A percentile compares a stretch with the other conserved stretches of the same genome.
Conservation (phyloP, 1,139 yeast species). For the Chernovozyma aurita region DNA sequence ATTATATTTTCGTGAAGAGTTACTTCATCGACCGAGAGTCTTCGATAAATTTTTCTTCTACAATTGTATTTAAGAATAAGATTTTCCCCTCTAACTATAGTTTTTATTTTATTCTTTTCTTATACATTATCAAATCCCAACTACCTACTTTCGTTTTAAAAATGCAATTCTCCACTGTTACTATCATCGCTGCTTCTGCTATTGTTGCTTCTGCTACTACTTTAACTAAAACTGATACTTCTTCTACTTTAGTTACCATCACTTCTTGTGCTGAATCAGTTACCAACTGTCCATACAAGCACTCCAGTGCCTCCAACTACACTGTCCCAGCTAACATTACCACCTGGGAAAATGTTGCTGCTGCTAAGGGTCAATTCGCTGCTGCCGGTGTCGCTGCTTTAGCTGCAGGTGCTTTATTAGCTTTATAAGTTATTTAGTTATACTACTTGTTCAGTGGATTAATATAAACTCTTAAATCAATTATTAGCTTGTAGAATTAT, state of each 20-base stretch:
- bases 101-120: conserved; percentile 6
- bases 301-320: conserved; percentile 18
- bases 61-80: not conserved
- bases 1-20: not conserved
- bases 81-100: not conserved
- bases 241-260: conserved; percentile 36
- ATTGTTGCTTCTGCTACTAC: conserved; percentile 33
- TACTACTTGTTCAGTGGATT: conserved; percentile 1
- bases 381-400: conserved; percentile 47
- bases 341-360: conserved; percentile 35
- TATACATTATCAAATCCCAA: conserved; percentile 15
- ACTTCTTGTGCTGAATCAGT: conserved; percentile 38
- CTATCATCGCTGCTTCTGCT: conserved; percentile 40
- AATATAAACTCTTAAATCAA: no score
- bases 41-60: not conserved
- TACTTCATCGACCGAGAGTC: not conserved
- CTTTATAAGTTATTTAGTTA: conserved; percentile 31
- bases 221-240: conserved; percentile 27
- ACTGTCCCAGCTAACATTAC: conserved; percentile 29
- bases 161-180: conserved; percentile 47
- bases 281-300: conserved; percentile 38
- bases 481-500: no score
- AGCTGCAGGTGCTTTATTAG: conserved; percentile 51
- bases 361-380: conserved; percentile 26
- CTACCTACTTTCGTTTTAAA: conserved; percentile 27